Base-by-base conservation (phyloP, 345 rosid species). In the Salix suchowensis region DNA sequence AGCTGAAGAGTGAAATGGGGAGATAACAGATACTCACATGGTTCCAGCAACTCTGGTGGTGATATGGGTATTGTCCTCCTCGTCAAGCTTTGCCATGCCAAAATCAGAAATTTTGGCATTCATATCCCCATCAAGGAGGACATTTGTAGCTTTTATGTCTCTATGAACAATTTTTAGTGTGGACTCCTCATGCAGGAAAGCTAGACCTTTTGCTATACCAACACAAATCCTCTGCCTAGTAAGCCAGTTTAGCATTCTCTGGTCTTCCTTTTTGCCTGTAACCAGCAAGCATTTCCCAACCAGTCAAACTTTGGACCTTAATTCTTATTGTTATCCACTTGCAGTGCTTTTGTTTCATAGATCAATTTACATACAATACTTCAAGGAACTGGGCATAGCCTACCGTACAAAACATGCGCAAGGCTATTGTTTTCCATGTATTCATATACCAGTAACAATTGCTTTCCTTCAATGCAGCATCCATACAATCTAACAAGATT, bases 391-490 rank as follows among this genome's bases (percentile, higher is more conserved):
- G 28, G 37, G 46, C 68, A 77, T 54, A 2, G 13, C 81, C 75
- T 62, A 85, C 86, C 88, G 28, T 80, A 85, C 52, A 88, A 85
- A 48, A 86, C 90, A 24, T 84, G 70, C 2, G 88, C 87, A 40
- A 88, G 86, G 71, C 86, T 85, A 78, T 89, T 88, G 80, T 88
- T 89, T 70, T 85, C 83, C 80, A 89, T 64, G 85, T 85, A 89
- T 78, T 89, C 90, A 15, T 89, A 89, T 3, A 88, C 77, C 60
- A 89, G 68, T 82, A 89, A 73, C 48, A 89, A 76, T 71, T 89
- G 87, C 60, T 89, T 81, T 34, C 84, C 85, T 84, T 74, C 90
- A 88, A 72, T 85, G 84, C 60, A 89, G 73, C 76, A 55, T 21
- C 61, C 61, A 55, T 55, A 55, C 26, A 55, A 55, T 21, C 84